These are phyloP conservation scores for Pascua sp. DNA, from an alignment of 1,284 basidiomycete species.

Conservation along the genomic window DNA sequence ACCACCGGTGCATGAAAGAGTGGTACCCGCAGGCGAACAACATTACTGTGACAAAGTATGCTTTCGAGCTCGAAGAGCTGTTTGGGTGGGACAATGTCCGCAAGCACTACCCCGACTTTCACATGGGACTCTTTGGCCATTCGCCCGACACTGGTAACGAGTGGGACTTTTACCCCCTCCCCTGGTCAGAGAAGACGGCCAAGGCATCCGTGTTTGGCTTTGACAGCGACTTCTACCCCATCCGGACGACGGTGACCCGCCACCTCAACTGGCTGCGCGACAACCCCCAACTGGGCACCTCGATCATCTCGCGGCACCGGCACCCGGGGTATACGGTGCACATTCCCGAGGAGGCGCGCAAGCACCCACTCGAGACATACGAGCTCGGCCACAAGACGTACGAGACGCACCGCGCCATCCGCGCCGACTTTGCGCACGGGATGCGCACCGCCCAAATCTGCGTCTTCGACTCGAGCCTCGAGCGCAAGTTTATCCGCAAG, in stretches of 20 bases:
- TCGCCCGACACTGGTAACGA: constrained; percentile 47
- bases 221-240: constrained; percentile 47
- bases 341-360: constrained; percentile 23
- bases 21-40: constrained; percentile 49
- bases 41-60: constrained; percentile 50
- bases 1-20: constrained; percentile 39
- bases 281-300: not conserved
- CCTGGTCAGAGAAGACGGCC: constrained; percentile 34
- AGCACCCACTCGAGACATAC: constrained; percentile 43
- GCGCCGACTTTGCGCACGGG: constrained; percentile 43
- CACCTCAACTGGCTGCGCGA: constrained; percentile 10
- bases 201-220: constrained; percentile 47
- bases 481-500: constrained; percentile 49
- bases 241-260: constrained; percentile 44
- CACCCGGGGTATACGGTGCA: constrained; percentile 46
- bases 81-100: constrained; percentile 40
- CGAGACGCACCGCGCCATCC: constrained; percentile 29
- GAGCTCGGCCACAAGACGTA: constrained; percentile 34
- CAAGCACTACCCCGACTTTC: constrained; percentile 32
- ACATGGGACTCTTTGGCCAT: constrained; percentile 48
- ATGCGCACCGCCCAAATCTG: constrained; percentile 47
- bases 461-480: constrained; percentile 49
- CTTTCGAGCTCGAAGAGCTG: constrained; percentile 47
- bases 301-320: constrained; percentile 31
- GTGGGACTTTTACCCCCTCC: constrained; percentile 48